Base-by-base conservation (phyloP, 257 asterid genomes). In the Solanum chmielewskii region DNA sequence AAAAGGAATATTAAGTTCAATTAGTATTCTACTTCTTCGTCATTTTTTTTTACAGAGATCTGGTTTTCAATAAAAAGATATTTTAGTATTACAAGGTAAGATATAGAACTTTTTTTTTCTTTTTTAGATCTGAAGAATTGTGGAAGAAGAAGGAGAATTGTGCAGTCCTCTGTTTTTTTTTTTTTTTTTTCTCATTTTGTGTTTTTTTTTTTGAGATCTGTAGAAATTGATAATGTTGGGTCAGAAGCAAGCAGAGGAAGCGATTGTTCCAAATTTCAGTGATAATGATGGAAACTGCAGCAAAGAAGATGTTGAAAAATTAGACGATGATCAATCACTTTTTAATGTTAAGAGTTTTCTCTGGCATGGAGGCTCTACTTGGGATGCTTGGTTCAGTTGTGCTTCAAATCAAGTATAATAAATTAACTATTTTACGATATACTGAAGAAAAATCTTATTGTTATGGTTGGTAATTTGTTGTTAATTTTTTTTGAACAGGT, bases 331-430 rank as follows among this genome's bases (percentile, higher is more conserved):
- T n/a, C 93, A 90, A 27, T 86, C 98, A 21, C 39, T 92, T 87
- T 90, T 94, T 86, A 93, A 91, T 88, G 90, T 95, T 21, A 95
- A 92, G 84, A 97, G 75, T 91, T 31, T 92, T 75, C 96, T 97
- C 68, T 97, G 99, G 99, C 99, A 97, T 87, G 99, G 99, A 31
- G 99, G 99, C 90, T 97, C 99, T 39, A 94, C 94, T 88, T 97
- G 95, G 95, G 99, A 97, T 85, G 99, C 99, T 84, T 97, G 98
- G 99, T 97, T 97, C 90, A 97, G 99, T 68, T 97, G 98, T 66
- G 93, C 99, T 84, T 97, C 99, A 35, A 97, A 97, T 88, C 99
- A 97, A 92, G 99, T 59, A 56, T 18, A 13, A 56, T 18, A 14
- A 33, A 33, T 33, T 52, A 52, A 6, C 60, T 52, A 52, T 52